These are phyloP conservation scores for Aspergillus sp. DNA, from an alignment of 2,329 filamentous ascomycete genomes.

Conservation along the genomic window DNA sequence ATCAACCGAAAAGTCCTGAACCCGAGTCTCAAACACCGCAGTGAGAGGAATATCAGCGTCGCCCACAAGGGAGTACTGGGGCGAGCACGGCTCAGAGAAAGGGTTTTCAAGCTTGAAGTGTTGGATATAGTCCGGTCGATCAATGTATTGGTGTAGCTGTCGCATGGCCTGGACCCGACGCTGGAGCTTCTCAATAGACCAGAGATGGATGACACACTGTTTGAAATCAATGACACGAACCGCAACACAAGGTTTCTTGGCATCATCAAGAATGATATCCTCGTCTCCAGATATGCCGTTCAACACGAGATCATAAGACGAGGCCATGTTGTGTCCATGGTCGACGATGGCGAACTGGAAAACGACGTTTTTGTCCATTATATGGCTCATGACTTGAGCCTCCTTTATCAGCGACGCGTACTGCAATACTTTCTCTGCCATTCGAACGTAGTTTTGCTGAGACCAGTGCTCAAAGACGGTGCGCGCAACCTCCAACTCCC, in stretches of 20 bases:
- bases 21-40: constrained; percentile 89
- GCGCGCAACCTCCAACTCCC: constrained; percentile 70
- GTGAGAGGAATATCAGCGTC: constrained; percentile 90
- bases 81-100: constrained; percentile 87
- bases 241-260: constrained; percentile 85
- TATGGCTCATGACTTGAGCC: constrained; percentile 96
- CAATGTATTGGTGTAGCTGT: constrained; percentile 94
- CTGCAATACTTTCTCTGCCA: constrained; percentile 89
- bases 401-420: constrained; percentile 88
- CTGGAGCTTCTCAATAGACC: constrained; percentile 91
- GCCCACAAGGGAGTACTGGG: constrained; percentile 86
- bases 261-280: constrained; percentile 75
- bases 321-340: constrained; percentile 81
- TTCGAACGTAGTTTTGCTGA: constrained; percentile 80
- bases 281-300: constrained; percentile 87
- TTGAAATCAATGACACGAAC: constrained; percentile 90
- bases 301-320: constrained; percentile 93
- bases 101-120: constrained; percentile 92
- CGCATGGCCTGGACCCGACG: constrained; percentile 88
- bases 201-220: constrained; percentile 80
- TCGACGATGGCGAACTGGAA: constrained; percentile 96
- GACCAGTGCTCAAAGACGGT: constrained; percentile 73
- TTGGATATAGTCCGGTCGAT: constrained; percentile 90
- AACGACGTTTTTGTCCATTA: constrained; percentile 86
- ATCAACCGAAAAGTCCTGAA: constrained; percentile 91